Base-by-base conservation (phyloP, 202 grass and related monocot species). In the Brachypodium distachyon region DNA sequence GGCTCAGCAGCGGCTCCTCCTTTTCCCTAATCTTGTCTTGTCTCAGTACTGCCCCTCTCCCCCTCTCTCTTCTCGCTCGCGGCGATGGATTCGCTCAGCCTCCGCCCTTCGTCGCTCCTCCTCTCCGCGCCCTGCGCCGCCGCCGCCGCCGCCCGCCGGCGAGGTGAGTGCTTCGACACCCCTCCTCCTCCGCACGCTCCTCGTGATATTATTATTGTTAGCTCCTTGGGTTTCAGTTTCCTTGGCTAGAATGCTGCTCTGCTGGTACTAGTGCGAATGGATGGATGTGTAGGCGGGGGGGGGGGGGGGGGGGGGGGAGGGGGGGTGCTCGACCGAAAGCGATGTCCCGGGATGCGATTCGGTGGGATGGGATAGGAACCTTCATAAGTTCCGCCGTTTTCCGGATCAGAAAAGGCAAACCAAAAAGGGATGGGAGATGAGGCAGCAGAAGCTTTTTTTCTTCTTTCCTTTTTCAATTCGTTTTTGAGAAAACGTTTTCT, bases 41-140 rank as follows among this genome's bases (percentile, higher is more conserved):
- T 2, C 71, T 47, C 84, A 16, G n/a, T n/a, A n/a, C 32, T 14
- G 39, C 44, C 5, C 49, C 28, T 36, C 33, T 14, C 38, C 14
- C 71, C 54, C 31, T 4, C 11, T 6, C 58, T 22, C 36, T 29
- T n/a, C 36, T 23, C 10, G 18, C 53, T 14, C 29, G 52, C 29
- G 6, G 51, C 42, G 44, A 91, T 85, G 85, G 81, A 87, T 9
- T 77, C 81, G 51, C 89, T 91, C 78, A 49, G 78, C 68, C 77
- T 85, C 46, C 81, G 73, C 5, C 81, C 84, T 18, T 87, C 76
- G 9, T 77, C 76, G 9, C 73, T 83, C 19, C 73, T 83, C 19
- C 77, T 66, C 69, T 61, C 63, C 81, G 70, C 65, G 63, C 65
- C 78, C 8, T 56, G 16, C 21, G n/a, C 4, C 48, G 68, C 78